Percentiles rank a stretch among this genome's conserved stretches.
Evolutionary conservation across 1,284 basidiomycete species (phyloP).

Genomic region (Omphalotus olearius): DNA sequence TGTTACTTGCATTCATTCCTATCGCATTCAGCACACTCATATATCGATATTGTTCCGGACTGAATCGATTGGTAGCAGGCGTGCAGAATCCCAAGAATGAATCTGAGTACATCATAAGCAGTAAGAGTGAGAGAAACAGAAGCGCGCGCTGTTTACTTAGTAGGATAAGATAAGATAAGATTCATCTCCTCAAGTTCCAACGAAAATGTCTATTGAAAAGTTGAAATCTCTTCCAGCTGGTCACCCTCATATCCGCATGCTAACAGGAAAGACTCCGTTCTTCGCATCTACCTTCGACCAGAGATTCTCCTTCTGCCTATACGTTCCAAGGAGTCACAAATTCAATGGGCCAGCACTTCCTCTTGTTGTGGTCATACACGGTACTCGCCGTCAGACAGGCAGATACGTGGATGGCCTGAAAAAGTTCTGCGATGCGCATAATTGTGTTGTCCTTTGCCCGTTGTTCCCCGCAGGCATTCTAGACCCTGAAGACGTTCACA

Average conservation of each 20-base stretch:
- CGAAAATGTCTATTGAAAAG: neutral
- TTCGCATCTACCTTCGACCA: conserved; percentile 20
- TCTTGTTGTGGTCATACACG: conserved; percentile 22
- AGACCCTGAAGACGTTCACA: conserved; percentile 19
- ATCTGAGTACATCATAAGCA: too few species aligned
- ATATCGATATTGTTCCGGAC: too few species aligned
- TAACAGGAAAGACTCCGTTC: conserved; percentile 19
- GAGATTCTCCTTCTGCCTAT: conserved; percentile 22
- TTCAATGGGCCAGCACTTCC: conserved; percentile 16
- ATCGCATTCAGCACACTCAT: conserved; percentile 24
- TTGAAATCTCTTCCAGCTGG: neutral
- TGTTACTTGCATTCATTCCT: conserved; percentile 21
- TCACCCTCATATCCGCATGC: conserved; percentile 9
- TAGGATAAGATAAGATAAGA: too few species aligned
- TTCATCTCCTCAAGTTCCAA: too few species aligned
- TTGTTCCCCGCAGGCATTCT: conserved; percentile 24
- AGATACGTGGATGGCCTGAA: conserved; percentile 15
- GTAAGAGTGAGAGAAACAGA: too few species aligned
- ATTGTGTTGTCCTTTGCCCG: conserved; percentile 18
- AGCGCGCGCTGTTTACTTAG: too few species aligned
- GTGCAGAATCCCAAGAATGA: too few species aligned
- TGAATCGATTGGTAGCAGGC: too few species aligned
- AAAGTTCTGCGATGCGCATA: conserved; percentile 17
- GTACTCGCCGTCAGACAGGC: conserved; percentile 19
- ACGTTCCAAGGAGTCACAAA: conserved; percentile 17